A percentile compares a stretch with the other conserved stretches of the same genome.
Conservation (phyloP, 2,329 filamentous ascomycete genomes). For the Ilyonectria sp. region DNA sequence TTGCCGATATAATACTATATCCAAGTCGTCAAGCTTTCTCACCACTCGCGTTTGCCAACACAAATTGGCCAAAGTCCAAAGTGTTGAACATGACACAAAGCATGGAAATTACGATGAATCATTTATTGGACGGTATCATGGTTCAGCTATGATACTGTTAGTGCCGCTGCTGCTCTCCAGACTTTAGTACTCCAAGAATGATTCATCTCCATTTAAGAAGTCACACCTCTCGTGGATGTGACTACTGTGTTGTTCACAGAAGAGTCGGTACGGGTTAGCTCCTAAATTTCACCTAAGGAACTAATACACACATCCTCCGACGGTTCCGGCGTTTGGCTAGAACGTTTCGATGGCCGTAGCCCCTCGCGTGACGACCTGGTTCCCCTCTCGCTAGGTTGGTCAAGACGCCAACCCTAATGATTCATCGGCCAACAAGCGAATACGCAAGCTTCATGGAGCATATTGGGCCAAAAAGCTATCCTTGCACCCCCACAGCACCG, state of each 20-base stretch:
- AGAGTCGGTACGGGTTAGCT: neutral
- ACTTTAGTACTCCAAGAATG: neutral
- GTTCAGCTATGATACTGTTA: neutral
- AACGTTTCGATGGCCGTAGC: no score
- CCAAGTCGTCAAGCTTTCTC: neutral
- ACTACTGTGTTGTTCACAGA: neutral
- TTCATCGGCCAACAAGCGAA: slow-evolving; percentile 21
- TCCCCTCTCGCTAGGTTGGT: neutral
- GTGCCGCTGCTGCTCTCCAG: neutral
- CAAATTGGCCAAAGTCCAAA: neutral
- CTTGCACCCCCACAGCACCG: slow-evolving; percentile 1
- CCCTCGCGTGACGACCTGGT: neutral
- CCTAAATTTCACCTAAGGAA: neutral
- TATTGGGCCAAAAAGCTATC: neutral
- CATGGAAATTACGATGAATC: neutral
- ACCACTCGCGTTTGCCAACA: neutral
- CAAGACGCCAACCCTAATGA: slow-evolving; percentile 22
- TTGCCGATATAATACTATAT: neutral
- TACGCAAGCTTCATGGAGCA: slow-evolving; percentile 1
- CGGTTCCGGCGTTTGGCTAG: neutral
- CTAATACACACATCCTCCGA: neutral
- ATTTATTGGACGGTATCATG: neutral
- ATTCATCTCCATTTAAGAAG: neutral
- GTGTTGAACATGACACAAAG: neutral
- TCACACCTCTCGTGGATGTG: neutral